These are phyloP conservation scores for Phlyctochytrium planicorne DNA, from an alignment of 192 early-diverging fungal species.

Conservation along the genomic window DNA sequence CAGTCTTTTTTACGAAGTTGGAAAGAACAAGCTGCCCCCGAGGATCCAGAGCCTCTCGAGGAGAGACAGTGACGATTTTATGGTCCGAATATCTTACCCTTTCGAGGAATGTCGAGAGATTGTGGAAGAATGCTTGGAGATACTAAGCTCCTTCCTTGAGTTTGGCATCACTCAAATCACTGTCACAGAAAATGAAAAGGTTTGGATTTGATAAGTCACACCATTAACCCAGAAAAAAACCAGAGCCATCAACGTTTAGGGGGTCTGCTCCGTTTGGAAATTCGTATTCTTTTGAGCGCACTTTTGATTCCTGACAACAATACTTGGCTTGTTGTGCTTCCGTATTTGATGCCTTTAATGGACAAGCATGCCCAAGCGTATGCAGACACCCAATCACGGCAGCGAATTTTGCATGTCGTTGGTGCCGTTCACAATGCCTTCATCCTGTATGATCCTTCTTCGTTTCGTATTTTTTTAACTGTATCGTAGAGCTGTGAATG, in stretches of 20 bases:
- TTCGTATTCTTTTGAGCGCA: slow-evolving; percentile 41
- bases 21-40: neutral
- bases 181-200: slow-evolving; percentile 39
- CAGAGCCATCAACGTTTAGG: slow-evolving; percentile 35
- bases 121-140: slow-evolving; percentile 37
- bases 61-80: slow-evolving; percentile 9
- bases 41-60: slow-evolving; percentile 3
- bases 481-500: neutral
- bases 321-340: slow-evolving; percentile 33
- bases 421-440: slow-evolving; percentile 38
- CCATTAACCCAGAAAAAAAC: neutral
- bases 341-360: slow-evolving; percentile 36
- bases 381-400: slow-evolving; percentile 21
- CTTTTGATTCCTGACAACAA: slow-evolving; percentile 31
- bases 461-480: neutral
- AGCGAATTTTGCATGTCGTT: slow-evolving; percentile 28
- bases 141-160: slow-evolving; percentile 32
- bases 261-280: slow-evolving; percentile 34
- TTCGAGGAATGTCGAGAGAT: slow-evolving; percentile 35
- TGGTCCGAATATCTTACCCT: slow-evolving; percentile 44
- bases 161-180: slow-evolving; percentile 29
- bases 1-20: neutral
- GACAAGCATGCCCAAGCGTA: slow-evolving; percentile 34
- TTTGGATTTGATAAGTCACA: slow-evolving; percentile 7
- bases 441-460: slow-evolving; percentile 17